Evolutionary conservation across 169 alveolate species (phyloP).

Genomic region (Eimeria falciformis): DNA sequence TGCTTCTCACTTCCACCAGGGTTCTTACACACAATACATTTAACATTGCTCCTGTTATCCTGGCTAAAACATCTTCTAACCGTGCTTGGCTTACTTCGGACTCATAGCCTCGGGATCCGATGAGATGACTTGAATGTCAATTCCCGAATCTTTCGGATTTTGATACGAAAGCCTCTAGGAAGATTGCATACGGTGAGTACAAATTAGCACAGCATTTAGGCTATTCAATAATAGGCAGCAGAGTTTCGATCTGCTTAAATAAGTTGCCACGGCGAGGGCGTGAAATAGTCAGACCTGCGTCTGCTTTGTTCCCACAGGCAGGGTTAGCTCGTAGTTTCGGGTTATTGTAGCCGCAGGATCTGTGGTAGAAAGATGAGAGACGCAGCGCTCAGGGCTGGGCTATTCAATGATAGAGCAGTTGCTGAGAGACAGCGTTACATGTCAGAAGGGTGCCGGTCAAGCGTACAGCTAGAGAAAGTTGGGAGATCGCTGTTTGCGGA

Average conservation of each 20-base stretch:
- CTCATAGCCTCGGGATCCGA: constrained; percentile 43
- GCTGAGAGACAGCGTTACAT: background rate
- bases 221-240: too few relatives aligned
- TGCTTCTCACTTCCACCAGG: background rate
- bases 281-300: constrained; percentile 68
- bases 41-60: too few relatives aligned
- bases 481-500: constrained; percentile 8
- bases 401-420: background rate
- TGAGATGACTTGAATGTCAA: background rate
- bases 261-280: too few relatives aligned
- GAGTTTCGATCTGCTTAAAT: too few relatives aligned
- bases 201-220: too few relatives aligned
- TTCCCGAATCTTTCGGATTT: constrained; percentile 30
- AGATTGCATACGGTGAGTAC: too few relatives aligned
- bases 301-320: constrained; percentile 69
- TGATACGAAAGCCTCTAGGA: constrained; percentile 46
- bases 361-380: background rate
- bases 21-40: background rate
- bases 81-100: constrained; percentile 33
- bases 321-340: constrained; percentile 47
- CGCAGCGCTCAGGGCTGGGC: background rate
- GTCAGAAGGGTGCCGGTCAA: background rate
- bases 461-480: constrained; percentile 28
- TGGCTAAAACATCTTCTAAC: background rate
- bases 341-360: constrained; percentile 56